Conservation (phyloP, 495 filamentous ascomycete genomes). For the Annulohypoxylon moriforme region DNA sequence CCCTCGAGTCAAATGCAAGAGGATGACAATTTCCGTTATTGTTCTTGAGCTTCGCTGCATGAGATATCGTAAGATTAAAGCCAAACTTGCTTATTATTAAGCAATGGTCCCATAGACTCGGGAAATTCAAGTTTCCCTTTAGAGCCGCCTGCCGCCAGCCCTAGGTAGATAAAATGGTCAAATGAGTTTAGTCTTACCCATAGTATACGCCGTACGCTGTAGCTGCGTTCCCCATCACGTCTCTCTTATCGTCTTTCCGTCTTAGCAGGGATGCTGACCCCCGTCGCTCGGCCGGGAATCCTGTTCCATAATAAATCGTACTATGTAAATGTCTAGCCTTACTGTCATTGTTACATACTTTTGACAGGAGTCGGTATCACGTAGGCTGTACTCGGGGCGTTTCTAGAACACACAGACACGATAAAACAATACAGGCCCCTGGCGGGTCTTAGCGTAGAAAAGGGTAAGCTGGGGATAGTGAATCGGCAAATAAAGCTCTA, state of each 20-base stretch:
- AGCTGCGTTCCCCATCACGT: conserved; percentile 16
- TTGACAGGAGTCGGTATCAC: conserved; percentile 16
- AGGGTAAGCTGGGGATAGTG: conserved; percentile 13
- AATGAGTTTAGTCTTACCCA: conserved; percentile 28
- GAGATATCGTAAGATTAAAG: conserved; percentile 34
- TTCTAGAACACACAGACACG: conserved; percentile 16
- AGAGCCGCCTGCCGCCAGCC: conserved; percentile 36
- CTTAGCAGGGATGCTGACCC: conserved; percentile 21
- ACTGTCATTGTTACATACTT: conserved; percentile 17
- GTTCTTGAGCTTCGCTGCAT: conserved; percentile 29
- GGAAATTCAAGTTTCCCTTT: conserved; percentile 40
- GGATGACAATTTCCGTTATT: conserved; percentile 18
- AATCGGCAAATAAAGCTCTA: conserved; percentile 19
- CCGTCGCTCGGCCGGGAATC: conserved; percentile 36
- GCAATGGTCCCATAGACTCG: conserved; percentile 36
- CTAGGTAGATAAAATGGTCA: conserved; percentile 17
- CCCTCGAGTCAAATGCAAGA: conserved; percentile 15
- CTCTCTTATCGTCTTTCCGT: conserved; percentile 36
- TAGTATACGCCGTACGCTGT: neutral
- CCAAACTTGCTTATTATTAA: conserved; percentile 31
- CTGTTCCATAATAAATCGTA: conserved; percentile 15
- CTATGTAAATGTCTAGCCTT: conserved; percentile 32
- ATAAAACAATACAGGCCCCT: neutral
- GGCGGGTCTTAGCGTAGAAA: conserved; percentile 10
- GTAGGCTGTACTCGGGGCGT: neutral